Evolutionary conservation across 2,329 filamentous ascomycete genomes (phyloP).

Genomic region (Alternaria infectoria): DNA sequence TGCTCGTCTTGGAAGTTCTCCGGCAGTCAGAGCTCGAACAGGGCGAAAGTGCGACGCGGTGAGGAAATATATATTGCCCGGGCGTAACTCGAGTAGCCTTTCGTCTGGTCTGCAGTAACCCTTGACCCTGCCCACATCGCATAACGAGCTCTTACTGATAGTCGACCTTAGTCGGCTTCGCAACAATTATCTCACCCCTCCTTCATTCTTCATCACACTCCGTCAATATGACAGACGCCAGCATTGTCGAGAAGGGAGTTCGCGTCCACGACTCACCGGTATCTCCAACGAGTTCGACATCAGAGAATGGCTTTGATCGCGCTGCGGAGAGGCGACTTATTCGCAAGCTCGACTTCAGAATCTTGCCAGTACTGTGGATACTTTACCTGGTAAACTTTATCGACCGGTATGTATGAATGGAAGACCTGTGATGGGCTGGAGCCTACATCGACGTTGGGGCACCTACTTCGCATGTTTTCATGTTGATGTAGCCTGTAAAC

Average conservation of each 20-base stretch:
- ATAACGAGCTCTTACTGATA: background rate
- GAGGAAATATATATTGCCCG: background rate
- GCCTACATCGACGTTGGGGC: too few species aligned
- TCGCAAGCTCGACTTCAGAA: constrained; percentile 39
- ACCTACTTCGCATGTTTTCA: too few species aligned
- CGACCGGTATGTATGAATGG: constrained; percentile 25
- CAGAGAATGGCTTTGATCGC: constrained; percentile 26
- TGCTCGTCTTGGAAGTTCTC: background rate
- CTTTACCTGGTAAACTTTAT: constrained; percentile 44
- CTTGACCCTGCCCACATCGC: background rate
- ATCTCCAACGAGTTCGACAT: constrained; percentile 12
- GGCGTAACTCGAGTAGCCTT: background rate
- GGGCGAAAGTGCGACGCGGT: background rate
- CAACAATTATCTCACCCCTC: background rate
- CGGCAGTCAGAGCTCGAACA: background rate
- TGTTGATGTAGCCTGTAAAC: too few species aligned
- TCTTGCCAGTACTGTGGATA: constrained; percentile 42
- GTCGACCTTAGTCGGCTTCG: background rate
- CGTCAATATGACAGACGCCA: constrained; percentile 6
- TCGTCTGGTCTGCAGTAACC: background rate
- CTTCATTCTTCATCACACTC: background rate
- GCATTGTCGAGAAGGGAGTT: constrained; percentile 16
- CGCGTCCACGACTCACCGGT: constrained; percentile 2
- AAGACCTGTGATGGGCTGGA: too few species aligned
- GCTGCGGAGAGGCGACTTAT: constrained; percentile 33